Base-by-base conservation (phyloP, 768 basidiomycete species). In the Rhizopogon rudus region DNA sequence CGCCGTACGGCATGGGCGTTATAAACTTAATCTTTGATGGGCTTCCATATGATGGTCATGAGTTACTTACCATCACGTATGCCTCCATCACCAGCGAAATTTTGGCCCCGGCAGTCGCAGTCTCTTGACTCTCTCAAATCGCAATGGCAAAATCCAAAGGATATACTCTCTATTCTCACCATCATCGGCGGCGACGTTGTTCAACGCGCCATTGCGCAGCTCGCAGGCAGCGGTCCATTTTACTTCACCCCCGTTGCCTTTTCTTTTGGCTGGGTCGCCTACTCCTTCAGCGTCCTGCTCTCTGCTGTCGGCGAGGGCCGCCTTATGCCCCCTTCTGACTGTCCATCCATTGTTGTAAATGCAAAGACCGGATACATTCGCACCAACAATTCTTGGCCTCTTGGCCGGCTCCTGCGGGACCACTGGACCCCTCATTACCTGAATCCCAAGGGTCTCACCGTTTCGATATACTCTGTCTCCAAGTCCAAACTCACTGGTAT, bases 191-290 rank as follows among this genome's bases (percentile, higher is more conserved):
- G 40, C n/a, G 40, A 40, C 8, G 40, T 40, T 9, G 40, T 40
- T 7, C 40, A 40, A 9, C 40, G 40, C n/a, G 40, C 40, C 7
- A 40, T 40, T 40, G 40, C 40, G n/a, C n/a, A 17, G n/a, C 40
- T 40, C n/a, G 40, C n/a, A 17, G n/a, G 40, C n/a, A 40, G n/a
- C 16, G 40, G 40, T n/a, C n/a, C 40, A 17, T 40, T 7, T 40
- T 17, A 40, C 40, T 40, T 71, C 51, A 57, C 61, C 16, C 71
- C 71, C 8, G 65, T 70, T 40, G 66, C 68, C 14, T 70, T 71
- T 57, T 67, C 63, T 7, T 71, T 72, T 55, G 69, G 71, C 17
- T 71, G 66, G 70, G 65, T 71, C 22, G 64, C 65, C 12, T 72
- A 70, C 43, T 62, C 67, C 4, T 56, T 72, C 55, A 57, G 53